phyloP scores from a whole-genome alignment of 371 early-diverging fungal species.

The Apophysomyces trapeziformis region DNA sequence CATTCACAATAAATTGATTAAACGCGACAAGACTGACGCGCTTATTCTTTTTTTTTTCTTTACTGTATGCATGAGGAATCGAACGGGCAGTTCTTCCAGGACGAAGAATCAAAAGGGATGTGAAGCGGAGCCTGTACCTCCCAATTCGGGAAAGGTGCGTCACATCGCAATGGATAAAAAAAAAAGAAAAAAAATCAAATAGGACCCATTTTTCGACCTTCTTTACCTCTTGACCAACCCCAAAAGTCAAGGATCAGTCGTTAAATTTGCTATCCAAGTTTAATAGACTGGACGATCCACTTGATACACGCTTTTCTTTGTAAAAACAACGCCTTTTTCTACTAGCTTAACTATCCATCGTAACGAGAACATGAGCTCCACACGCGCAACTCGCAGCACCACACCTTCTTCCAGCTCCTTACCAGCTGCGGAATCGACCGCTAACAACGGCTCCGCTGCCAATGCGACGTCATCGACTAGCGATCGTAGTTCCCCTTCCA shows the following conservation, averaged over 20 bases:
- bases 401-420: slow-evolving; percentile 14
- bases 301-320: not conserved
- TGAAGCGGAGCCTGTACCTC: not conserved
- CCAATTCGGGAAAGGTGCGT: slow-evolving; percentile 7
- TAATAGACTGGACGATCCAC: slow-evolving; percentile 8
- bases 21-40: no score
- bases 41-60: no score
- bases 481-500: slow-evolving; percentile 27
- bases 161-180: not conserved
- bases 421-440: slow-evolving; percentile 16
- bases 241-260: slow-evolving; percentile 10
- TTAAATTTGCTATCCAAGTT: slow-evolving; percentile 7
- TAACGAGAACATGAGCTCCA: slow-evolving; percentile 35
- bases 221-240: slow-evolving; percentile 1
- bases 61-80: no score
- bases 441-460: slow-evolving; percentile 13
- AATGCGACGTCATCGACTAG: slow-evolving; percentile 24
- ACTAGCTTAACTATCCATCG: slow-evolving; percentile 7
- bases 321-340: not conserved
- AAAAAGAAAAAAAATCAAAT: not conserved
- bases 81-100: no score
- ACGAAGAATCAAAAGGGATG: no score
- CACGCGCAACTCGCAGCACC: slow-evolving; percentile 36
- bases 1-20: no score
- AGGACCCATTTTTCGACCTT: not conserved